phyloP scores from a whole-genome alignment of 2,329 filamentous ascomycete species.

The Fusarium clavum region DNA sequence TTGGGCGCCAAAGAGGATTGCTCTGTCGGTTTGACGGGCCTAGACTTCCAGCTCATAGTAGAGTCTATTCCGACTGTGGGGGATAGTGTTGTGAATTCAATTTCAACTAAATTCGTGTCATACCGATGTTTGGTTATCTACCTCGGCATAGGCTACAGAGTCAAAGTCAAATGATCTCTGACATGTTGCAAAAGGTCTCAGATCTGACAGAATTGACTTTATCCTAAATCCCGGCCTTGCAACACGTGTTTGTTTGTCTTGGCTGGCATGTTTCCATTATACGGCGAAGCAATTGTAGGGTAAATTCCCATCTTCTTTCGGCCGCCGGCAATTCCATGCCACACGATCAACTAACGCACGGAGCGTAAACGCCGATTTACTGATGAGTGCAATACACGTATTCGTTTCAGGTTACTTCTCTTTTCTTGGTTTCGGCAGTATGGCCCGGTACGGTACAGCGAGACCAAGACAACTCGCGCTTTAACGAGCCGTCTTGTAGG shows the following conservation, averaged over 20 bases:
- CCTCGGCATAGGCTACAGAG: background rate
- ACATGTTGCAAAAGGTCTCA: slow-evolving; percentile 27
- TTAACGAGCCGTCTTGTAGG: background rate
- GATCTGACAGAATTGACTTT: slow-evolving; percentile 8
- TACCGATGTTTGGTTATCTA: slow-evolving; percentile 3
- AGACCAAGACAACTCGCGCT: background rate
- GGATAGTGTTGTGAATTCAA: background rate
- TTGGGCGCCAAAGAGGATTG: slow-evolving; percentile 21
- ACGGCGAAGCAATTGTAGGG: slow-evolving; percentile 8
- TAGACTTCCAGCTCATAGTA: slow-evolving; percentile 16
- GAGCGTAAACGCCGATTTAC: slow-evolving; percentile 9
- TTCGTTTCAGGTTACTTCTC: slow-evolving; percentile 37
- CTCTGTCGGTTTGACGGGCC: slow-evolving; percentile 23
- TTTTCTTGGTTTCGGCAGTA: slow-evolving; percentile 16
- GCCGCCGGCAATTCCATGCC: slow-evolving; percentile 12
- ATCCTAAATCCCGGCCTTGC: slow-evolving; percentile 10
- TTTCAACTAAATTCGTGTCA: background rate
- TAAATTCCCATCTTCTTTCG: slow-evolving; percentile 1
- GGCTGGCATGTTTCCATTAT: slow-evolving; percentile 16
- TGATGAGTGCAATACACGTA: slow-evolving; percentile 10
- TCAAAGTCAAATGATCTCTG: background rate
- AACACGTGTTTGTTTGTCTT: slow-evolving; percentile 27
- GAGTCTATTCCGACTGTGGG: slow-evolving; percentile 28
- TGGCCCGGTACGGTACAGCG: background rate
- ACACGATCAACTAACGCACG: background rate